Percentiles rank a stretch among this genome's conserved stretches.
Conservation (phyloP, 2,329 filamentous ascomycete species). For the Paecilomyces sp. region DNA sequence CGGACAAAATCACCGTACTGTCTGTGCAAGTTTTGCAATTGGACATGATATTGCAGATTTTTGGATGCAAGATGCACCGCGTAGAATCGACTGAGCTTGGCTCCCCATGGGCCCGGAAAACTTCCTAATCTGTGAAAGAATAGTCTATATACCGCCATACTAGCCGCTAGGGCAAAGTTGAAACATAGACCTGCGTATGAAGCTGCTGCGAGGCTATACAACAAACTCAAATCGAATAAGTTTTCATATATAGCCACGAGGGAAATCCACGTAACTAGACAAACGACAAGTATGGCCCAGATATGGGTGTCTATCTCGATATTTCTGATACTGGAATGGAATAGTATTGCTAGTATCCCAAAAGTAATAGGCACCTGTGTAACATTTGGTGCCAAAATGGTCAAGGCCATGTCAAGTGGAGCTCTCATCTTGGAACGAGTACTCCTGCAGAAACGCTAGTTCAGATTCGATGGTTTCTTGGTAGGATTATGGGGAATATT, state of each 20-base stretch:
- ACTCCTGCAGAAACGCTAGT: too few relatives aligned
- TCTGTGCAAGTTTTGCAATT: slow-evolving; percentile 20
- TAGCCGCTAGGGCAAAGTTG: slow-evolving; percentile 6
- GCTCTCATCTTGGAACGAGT: too few relatives aligned
- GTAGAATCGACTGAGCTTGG: slow-evolving; percentile 19
- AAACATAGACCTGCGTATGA: not conserved
- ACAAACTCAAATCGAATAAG: not conserved
- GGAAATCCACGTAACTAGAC: not conserved
- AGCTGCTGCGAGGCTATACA: not conserved
- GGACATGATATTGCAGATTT: slow-evolving; percentile 20
- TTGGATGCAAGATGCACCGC: slow-evolving; percentile 18
- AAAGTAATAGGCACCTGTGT: too few relatives aligned
- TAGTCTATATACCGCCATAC: slow-evolving; percentile 30
- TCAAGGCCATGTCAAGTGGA: too few relatives aligned
- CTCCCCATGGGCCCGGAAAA: slow-evolving; percentile 8
- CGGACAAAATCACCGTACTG: slow-evolving; percentile 28
- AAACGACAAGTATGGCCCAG: not conserved
- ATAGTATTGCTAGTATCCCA: slow-evolving; percentile 4
- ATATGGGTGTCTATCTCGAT: slow-evolving; percentile 3
- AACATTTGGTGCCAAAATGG: too few relatives aligned
- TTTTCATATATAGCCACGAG: not conserved
- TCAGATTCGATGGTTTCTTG: too few relatives aligned
- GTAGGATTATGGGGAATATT: too few relatives aligned
- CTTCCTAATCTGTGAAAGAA: slow-evolving; percentile 9
- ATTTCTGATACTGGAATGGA: slow-evolving; percentile 2